These are phyloP conservation scores for Globisporangium nagaii DNA, from an alignment of 352 stramenopile genomes.

Conservation along the genomic window DNA sequence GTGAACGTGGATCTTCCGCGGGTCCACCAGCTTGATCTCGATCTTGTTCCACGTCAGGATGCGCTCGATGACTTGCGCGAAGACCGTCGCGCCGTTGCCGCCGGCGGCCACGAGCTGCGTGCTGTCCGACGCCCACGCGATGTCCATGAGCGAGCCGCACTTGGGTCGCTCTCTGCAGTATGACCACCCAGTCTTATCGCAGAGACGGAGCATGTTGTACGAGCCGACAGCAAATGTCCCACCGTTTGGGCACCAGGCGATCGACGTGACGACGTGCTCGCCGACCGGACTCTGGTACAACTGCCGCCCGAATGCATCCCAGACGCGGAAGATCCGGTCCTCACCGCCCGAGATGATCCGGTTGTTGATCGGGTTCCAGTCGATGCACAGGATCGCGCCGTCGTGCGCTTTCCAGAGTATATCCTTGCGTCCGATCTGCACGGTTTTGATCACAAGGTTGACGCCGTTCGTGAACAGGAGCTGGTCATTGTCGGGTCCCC, in stretches of 20 bases:
- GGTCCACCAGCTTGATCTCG: constrained; percentile 76
- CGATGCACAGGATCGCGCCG: constrained; percentile 85
- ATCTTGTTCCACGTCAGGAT: constrained; percentile 88
- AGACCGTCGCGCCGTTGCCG: constrained; percentile 84
- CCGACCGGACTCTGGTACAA: constrained; percentile 81
- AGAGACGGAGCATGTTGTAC: constrained; percentile 91
- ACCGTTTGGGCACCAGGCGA: constrained; percentile 90
- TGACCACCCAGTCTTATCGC: constrained; percentile 91
- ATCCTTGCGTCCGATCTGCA: constrained; percentile 83
- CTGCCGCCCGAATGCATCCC: constrained; percentile 89
- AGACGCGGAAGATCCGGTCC: constrained; percentile 91
- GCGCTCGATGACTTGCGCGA: constrained; percentile 86
- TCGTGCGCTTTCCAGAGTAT: constrained; percentile 91
- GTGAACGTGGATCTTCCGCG: constrained; percentile 86
- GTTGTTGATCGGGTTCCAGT: constrained; percentile 92
- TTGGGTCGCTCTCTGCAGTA: constrained; percentile 79
- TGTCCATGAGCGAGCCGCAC: constrained; percentile 83
- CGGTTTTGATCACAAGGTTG: constrained; percentile 89
- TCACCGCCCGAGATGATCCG: constrained; percentile 90
- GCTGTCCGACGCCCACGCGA: constrained; percentile 87
- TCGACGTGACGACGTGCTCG: constrained; percentile 89
- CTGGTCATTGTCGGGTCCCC: constrained; percentile 89
- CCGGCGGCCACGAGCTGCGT: constrained; percentile 88
- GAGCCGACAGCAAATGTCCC: constrained; percentile 89
- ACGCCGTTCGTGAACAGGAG: constrained; percentile 85